A percentile compares a stretch with the other conserved stretches of the same genome.
Conservation (phyloP, 164 flowering plant genomes). For the Akebia trifoliata region DNA sequence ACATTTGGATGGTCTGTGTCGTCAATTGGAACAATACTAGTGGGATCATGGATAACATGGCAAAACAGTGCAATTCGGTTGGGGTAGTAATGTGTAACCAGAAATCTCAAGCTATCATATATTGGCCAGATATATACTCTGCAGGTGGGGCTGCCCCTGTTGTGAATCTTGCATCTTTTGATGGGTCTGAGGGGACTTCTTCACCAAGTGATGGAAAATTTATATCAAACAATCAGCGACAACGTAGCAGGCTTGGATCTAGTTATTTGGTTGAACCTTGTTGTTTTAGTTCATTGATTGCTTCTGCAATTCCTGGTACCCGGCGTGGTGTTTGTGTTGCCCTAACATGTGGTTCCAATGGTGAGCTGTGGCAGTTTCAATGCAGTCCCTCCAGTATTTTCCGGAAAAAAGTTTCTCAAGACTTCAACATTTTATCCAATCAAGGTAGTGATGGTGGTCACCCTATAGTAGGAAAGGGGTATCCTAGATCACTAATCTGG, state of each 20-base stretch:
- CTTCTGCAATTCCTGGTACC: constrained; percentile 41
- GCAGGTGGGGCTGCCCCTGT: constrained; percentile 28
- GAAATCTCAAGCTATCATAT: constrained; percentile 48
- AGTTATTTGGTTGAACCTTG: constrained; percentile 14
- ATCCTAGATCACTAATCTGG: constrained; percentile 79
- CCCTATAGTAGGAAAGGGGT: constrained; percentile 41
- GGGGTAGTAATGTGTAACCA: constrained; percentile 61
- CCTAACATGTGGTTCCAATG: constrained; percentile 61
- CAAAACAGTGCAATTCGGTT: constrained; percentile 33
- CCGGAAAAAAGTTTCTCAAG: constrained; percentile 26
- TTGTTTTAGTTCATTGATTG: constrained; percentile 65
- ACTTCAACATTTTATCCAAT: constrained; percentile 16
- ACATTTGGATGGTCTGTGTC: constrained; percentile 54
- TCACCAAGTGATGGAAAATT: constrained; percentile 27
- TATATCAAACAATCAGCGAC: constrained; percentile 28
- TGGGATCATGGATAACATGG: constrained; percentile 20
- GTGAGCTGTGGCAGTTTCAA: constrained; percentile 69
- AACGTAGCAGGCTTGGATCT: constrained; percentile 25
- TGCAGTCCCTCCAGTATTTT: constrained; percentile 54
- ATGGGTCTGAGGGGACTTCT: constrained; percentile 27
- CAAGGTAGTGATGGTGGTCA: constrained; percentile 32
- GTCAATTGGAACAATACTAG: constrained; percentile 47
- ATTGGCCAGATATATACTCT: constrained; percentile 69
- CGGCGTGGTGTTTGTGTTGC: constrained; percentile 45
- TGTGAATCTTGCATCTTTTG: constrained; percentile 34